phyloP scores from a whole-genome alignment of 116 monocot genomes.

The Iris pallida region DNA sequence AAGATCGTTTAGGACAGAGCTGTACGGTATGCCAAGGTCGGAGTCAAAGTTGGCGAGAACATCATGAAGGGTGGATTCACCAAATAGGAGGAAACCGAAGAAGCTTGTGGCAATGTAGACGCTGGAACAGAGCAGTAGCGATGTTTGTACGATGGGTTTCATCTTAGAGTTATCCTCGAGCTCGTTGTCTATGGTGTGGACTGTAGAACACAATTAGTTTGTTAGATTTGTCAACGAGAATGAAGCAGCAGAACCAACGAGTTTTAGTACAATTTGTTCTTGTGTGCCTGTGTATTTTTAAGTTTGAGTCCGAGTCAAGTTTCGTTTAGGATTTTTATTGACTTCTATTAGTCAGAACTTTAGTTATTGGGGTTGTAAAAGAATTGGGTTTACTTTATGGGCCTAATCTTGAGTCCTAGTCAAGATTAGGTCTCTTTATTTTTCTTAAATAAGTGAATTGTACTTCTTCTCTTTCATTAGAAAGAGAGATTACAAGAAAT shows the following conservation, averaged over 20 bases:
- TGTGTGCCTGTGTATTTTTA: too few species aligned
- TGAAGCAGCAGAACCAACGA: background rate
- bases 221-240: background rate
- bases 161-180: slow-evolving; percentile 23
- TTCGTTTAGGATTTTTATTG: too few species aligned
- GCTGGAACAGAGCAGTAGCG: slow-evolving; percentile 22
- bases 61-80: slow-evolving; percentile 25
- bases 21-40: slow-evolving; percentile 28
- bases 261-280: too few species aligned
- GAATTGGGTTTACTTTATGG: too few species aligned
- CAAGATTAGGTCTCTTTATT: too few species aligned
- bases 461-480: too few species aligned
- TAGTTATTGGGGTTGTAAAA: too few species aligned
- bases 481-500: too few species aligned
- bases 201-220: slow-evolving; percentile 12
- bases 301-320: too few species aligned
- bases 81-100: slow-evolving; percentile 28
- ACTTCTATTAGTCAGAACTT: too few species aligned
- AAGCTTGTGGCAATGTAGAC: slow-evolving; percentile 31
- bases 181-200: slow-evolving; percentile 28
- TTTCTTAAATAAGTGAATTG: too few species aligned
- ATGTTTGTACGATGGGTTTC: slow-evolving; percentile 27
- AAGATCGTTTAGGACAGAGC: slow-evolving; percentile 25
- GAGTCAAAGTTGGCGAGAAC: slow-evolving; percentile 33
- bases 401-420: too few species aligned